Evolutionary conservation across 768 basidiomycete species (phyloP).

Genomic region (Leucogyrophana mollusca): DNA sequence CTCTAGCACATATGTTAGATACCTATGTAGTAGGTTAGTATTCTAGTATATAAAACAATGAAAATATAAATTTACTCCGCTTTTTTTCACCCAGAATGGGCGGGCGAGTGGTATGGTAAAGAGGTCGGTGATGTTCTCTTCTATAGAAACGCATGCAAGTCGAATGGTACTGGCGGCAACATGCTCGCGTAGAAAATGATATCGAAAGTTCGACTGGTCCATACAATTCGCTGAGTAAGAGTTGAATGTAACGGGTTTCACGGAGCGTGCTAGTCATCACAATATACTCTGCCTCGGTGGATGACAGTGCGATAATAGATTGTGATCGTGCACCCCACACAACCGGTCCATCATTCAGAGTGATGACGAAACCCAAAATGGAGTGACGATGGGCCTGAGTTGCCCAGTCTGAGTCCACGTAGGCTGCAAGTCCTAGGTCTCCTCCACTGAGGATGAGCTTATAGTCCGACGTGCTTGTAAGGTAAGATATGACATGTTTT

Average conservation of each 20-base stretch:
- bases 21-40: no score
- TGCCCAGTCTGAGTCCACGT: slow-evolving; percentile 25
- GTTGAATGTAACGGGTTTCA: slow-evolving; percentile 10
- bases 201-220: slow-evolving; percentile 37
- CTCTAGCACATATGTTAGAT: no score
- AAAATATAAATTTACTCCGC: not conserved
- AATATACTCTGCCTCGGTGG: slow-evolving; percentile 28
- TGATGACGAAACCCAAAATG: slow-evolving; percentile 22
- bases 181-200: slow-evolving; percentile 33
- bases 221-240: slow-evolving; percentile 9
- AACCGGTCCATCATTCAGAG: slow-evolving; percentile 14
- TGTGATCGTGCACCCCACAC: slow-evolving; percentile 20
- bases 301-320: slow-evolving; percentile 25
- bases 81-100: not conserved
- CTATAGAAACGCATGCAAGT: slow-evolving; percentile 16
- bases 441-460: no score
- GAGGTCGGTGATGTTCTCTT: slow-evolving; percentile 19
- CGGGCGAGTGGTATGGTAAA: slow-evolving; percentile 11
- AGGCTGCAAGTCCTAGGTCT: slow-evolving; percentile 5
- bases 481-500: slow-evolving; percentile 11
- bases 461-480: slow-evolving; percentile 5
- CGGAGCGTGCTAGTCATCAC: slow-evolving; percentile 19
- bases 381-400: slow-evolving; percentile 19
- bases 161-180: slow-evolving; percentile 15
- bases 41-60: no score